Conservation (phyloP, 2,329 filamentous ascomycete species). For the Rutstroemia sp. region DNA sequence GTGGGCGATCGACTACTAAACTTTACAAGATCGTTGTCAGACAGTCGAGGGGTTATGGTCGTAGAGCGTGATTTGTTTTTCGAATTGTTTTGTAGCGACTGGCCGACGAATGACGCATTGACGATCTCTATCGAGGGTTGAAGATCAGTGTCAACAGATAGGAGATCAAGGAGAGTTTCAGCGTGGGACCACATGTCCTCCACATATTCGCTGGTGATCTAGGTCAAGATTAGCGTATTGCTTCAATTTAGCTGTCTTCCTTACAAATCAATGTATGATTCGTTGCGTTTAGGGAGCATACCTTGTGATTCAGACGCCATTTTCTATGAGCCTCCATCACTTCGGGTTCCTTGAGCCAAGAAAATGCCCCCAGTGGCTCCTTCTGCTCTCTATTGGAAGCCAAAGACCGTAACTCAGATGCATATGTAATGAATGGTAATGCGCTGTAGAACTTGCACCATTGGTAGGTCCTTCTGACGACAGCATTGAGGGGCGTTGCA, state of each 20-base stretch:
- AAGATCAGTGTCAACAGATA: conserved; percentile 5
- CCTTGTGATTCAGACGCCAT: conserved; percentile 20
- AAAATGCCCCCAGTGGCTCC: conserved; percentile 23
- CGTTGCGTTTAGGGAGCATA: neutral
- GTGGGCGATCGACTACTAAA: conserved; percentile 5
- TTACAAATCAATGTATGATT: neutral
- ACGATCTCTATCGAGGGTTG: neutral
- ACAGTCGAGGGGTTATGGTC: neutral
- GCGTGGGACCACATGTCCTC: neutral
- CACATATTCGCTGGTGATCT: conserved; percentile 6
- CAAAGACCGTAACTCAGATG: conserved; percentile 4
- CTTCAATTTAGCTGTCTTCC: no score
- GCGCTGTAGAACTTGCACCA: conserved; percentile 22
- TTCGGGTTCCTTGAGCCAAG: conserved; percentile 25
- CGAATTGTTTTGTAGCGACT: neutral
- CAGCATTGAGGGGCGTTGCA: conserved; percentile 18
- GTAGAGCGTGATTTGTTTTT: neutral
- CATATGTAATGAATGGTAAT: conserved; percentile 16
- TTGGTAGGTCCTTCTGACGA: conserved; percentile 21
- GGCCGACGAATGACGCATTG: neutral
- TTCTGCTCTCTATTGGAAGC: neutral
- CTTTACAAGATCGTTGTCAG: neutral
- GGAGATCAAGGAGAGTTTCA: neutral
- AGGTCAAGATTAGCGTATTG: neutral
- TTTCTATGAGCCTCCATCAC: conserved; percentile 23